Conservation (phyloP, 306 rosid genomes). For the Prunus campanulata region DNA sequence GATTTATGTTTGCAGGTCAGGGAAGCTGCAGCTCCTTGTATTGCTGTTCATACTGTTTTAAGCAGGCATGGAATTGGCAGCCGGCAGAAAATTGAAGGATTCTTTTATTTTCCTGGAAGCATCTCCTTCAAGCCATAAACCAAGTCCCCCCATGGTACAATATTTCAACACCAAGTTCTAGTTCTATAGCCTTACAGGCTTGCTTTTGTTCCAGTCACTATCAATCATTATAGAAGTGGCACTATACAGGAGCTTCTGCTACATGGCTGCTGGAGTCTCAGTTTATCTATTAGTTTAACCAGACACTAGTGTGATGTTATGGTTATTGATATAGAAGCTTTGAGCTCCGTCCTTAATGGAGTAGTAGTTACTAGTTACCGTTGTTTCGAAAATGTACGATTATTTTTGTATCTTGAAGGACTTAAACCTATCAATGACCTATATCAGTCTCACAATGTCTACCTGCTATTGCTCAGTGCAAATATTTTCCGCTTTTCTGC, state of each 20-base stretch:
- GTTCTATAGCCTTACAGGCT: not conserved
- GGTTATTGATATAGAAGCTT: not conserved
- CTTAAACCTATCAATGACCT: not conserved
- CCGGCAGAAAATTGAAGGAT: not conserved
- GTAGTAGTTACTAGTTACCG: not conserved
- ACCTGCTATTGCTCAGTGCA: not conserved
- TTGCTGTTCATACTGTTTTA: not conserved
- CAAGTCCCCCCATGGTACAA: not conserved
- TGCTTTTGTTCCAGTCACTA: not conserved
- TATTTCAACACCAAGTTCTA: not conserved
- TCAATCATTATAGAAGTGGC: not conserved
- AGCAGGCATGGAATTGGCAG: not conserved
- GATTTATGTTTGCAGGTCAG: constrained; percentile 29
- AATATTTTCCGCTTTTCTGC: no score
- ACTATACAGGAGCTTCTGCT: no score
- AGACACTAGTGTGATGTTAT: not conserved
- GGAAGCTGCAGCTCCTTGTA: constrained; percentile 15
- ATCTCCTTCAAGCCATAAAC: not conserved
- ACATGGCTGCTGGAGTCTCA: not conserved
- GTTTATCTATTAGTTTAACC: not conserved
- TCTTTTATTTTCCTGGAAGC: not conserved
- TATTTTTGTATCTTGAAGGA: not conserved
- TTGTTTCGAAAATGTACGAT: not conserved
- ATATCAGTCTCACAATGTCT: not conserved
- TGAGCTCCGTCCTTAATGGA: not conserved